Base-by-base conservation (phyloP, 768 basidiomycete species). In the Rhodotorula paludigena region DNA sequence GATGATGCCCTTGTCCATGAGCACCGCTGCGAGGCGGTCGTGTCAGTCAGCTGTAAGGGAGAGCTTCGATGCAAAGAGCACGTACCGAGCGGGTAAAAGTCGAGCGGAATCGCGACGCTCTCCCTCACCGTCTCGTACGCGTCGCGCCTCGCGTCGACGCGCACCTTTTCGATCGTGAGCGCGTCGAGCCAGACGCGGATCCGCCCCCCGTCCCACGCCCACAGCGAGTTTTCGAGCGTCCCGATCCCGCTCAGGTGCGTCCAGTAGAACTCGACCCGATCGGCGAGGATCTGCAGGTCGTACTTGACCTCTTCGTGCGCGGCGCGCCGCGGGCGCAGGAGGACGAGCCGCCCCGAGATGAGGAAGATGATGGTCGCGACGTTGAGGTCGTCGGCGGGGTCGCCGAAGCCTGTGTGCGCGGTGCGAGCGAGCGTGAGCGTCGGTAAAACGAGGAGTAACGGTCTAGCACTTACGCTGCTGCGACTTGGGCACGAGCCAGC, bases 1-100 rank as follows among this genome's bases (percentile, higher is more conserved):
- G 71, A 99, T 92, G 72, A 99, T 96, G 1, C 93, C 94, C 76
- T 97, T 99, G 78, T 97, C 93, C 92, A 98, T 98, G 33, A 99
- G 83, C 12, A 92, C 92, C 64, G 94, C 94, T 98, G 74, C 41
- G 35, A 7, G 18, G 5, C 36, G 0, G 21, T 5, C 1, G 20
- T 8, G 10, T 33, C 23, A 57, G 56, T 16, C 35, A 25, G n/a
- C 14, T 35, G 42, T 28, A 18, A 39, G 44, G 15, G 48, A 42
- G 47, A n/a, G 38, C 9, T 25, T 21, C 63, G 39, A 58, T 21
- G 33, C 9, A 28, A 41, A 28, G 38, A 48, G 3, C 18, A 15
- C 30, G 75, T 75, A 97, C 94, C 97, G 25, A 99, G 78, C 0
- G 94, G 94, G 76, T 98, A 99, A 76, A 98, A 99, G 73, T 96